These are phyloP conservation scores for Sclerotinia spermophila DNA, from an alignment of 2,329 filamentous ascomycete genomes.

Conservation along the genomic window DNA sequence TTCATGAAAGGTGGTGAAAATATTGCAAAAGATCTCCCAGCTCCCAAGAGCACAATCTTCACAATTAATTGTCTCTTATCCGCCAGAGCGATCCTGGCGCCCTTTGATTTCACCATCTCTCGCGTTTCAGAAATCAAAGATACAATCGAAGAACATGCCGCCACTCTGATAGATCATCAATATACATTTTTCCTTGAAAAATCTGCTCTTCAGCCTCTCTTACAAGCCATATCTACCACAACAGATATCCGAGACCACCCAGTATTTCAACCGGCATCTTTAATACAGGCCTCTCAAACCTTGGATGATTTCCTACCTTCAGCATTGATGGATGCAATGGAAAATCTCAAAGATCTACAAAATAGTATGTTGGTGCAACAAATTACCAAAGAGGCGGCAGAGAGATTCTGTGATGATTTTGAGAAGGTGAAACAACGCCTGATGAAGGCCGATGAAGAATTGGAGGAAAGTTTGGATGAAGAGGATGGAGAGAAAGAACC, in stretches of 20 bases:
- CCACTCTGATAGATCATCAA: slow-evolving; percentile 63
- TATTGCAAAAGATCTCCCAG: slow-evolving; percentile 57
- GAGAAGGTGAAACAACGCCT: slow-evolving; percentile 63
- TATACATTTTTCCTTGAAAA: slow-evolving; percentile 67
- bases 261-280: slow-evolving; percentile 54
- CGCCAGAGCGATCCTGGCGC: slow-evolving; percentile 52
- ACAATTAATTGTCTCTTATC: slow-evolving; percentile 66
- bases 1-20: slow-evolving; percentile 74
- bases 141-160: slow-evolving; percentile 51
- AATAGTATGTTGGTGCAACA: slow-evolving; percentile 68
- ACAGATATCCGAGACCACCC: slow-evolving; percentile 48
- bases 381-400: slow-evolving; percentile 78
- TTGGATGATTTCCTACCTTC: slow-evolving; percentile 91
- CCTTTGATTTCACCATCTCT: slow-evolving; percentile 60
- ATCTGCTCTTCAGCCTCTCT: slow-evolving; percentile 68
- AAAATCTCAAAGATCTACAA: slow-evolving; percentile 71
- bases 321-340: slow-evolving; percentile 85
- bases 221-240: slow-evolving; percentile 49
- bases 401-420: slow-evolving; percentile 82
- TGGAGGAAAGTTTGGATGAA: slow-evolving; percentile 24
- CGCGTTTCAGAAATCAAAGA: slow-evolving; percentile 54
- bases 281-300: slow-evolving; percentile 67
- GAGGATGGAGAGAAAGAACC: slow-evolving; percentile 30
- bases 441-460: slow-evolving; percentile 53
- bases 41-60: slow-evolving; percentile 64